Evolutionary conservation across 2,329 filamentous ascomycete species (phyloP).

Genomic region (Lecanoromycetidae sp.): DNA sequence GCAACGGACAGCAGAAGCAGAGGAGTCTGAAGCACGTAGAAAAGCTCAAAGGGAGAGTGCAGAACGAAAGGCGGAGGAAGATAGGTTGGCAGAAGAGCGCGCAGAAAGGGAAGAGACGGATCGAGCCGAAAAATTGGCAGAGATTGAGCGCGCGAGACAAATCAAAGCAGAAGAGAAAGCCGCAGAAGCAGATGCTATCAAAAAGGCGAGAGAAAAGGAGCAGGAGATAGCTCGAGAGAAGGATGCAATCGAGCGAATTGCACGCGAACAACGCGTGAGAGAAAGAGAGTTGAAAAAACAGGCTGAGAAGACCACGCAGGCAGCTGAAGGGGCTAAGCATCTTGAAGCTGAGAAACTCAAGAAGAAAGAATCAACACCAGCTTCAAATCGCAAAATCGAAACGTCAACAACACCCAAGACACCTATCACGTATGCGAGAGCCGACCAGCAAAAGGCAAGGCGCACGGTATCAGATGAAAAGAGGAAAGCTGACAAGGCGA

Average conservation of each 20-base stretch:
- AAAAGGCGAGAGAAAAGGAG: background rate
- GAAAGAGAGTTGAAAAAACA: conserved; percentile 8
- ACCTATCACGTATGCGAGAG: background rate
- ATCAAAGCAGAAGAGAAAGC: background rate
- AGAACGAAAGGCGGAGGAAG: background rate
- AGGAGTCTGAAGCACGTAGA: too few relatives aligned
- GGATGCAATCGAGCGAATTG: background rate
- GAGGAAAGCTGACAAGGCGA: background rate
- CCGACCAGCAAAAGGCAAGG: background rate
- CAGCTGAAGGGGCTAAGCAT: conserved; percentile 11
- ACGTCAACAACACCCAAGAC: background rate
- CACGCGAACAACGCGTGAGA: background rate
- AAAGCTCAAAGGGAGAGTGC: background rate
- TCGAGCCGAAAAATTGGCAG: background rate
- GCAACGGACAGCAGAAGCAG: too few relatives aligned
- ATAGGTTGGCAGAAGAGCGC: background rate
- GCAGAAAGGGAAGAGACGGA: background rate
- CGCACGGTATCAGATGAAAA: background rate
- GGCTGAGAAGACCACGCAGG: conserved; percentile 7
- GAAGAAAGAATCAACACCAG: background rate
- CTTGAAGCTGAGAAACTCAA: conserved; percentile 7
- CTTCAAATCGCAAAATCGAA: background rate
- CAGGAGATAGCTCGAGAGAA: background rate
- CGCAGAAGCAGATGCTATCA: background rate
- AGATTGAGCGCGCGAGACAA: background rate